Evolutionary conservation across 805 yeast genomes (phyloP).

Genomic region (Hanseniaspora singularis): DNA sequence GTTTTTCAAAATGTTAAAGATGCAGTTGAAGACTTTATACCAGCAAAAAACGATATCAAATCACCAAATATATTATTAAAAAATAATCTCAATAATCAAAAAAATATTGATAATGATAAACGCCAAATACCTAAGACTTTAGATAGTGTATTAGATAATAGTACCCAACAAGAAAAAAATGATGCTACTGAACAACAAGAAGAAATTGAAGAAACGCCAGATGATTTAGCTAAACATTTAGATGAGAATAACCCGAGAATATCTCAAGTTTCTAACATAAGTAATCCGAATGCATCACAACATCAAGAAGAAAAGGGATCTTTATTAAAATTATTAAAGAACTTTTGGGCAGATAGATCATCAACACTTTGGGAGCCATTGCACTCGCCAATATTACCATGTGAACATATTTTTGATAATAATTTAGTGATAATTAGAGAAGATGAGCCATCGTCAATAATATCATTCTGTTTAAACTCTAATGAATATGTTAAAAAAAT

Average conservation of each 20-base stretch:
- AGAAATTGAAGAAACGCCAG: no score
- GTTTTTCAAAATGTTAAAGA: conserved; percentile 79
- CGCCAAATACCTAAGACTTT: no score
- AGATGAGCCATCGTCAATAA: conserved; percentile 89
- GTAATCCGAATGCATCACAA: not conserved
- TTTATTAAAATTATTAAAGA: conserved; percentile 67
- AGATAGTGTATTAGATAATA: no score
- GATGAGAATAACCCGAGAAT: conserved; percentile 17
- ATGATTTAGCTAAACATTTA: conserved; percentile 3
- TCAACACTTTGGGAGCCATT: conserved; percentile 91
- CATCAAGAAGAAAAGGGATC: conserved; percentile 58
- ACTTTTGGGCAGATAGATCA: conserved; percentile 95
- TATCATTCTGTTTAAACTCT: conserved; percentile 83
- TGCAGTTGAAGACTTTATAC: conserved; percentile 55
- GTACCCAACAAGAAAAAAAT: no score
- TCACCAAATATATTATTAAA: not conserved
- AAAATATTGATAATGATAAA: no score
- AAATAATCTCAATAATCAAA: not conserved
- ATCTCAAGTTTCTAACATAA: conserved; percentile 19
- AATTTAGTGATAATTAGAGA: conserved; percentile 88
- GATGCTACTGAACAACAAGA: no score
- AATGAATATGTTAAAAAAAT: conserved; percentile 67
- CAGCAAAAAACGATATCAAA: conserved; percentile 18
- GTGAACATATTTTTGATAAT: conserved; percentile 87
- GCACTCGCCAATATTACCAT: conserved; percentile 61